Evolutionary conservation across 345 rosid genomes (phyloP), one percentile per base, ranked within the genome.

Genomic region (Pseudoturritis turrita): DNA sequence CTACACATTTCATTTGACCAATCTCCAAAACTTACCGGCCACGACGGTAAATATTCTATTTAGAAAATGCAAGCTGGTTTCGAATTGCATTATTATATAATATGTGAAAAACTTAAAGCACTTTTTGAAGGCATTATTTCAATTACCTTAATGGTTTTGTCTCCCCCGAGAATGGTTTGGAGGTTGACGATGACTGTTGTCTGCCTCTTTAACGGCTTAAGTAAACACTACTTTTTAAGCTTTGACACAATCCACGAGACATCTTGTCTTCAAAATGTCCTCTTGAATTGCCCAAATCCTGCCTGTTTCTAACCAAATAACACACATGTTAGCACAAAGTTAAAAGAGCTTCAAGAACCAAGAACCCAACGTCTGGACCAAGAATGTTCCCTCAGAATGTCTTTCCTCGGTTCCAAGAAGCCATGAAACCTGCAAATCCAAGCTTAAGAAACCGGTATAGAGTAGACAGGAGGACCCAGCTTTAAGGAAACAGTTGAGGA

Each of bases 371-470:
- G 67, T 60, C 68, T 58, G 31, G 62, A 67, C 78, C 78, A 75
- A 68, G 78, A 52, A 67, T 75, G 78, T 74, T 67, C 78, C 78
- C 78, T 50, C 36, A 14, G 19, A 65, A 73, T 73, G 60, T 73
- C 52, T 65, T 65, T 63, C 23, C 51, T 36, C 65, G 37, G 53
- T 19, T 74, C 44, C 66, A 29, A 47, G 72, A 28, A 66, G 60
- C 67, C 78, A 74, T 37, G 67, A 65, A 65, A 65, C 72, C 58
- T 46, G 77, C 51, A 55, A 65, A 46, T 33, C 28, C 72, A 73
- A 65, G 25, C 72, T 74, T 19, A 57, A n/a, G 18, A 57, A 74
- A 39, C 61, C 36, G 5, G 39, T 14, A 28, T 49, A 65, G 45
- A 46, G 51, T 36, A 46, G 72, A 73, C 60, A 73, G 36, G 15